Conservation (phyloP, 1,139 yeast genomes). For the Kodamaea sp. region DNA sequence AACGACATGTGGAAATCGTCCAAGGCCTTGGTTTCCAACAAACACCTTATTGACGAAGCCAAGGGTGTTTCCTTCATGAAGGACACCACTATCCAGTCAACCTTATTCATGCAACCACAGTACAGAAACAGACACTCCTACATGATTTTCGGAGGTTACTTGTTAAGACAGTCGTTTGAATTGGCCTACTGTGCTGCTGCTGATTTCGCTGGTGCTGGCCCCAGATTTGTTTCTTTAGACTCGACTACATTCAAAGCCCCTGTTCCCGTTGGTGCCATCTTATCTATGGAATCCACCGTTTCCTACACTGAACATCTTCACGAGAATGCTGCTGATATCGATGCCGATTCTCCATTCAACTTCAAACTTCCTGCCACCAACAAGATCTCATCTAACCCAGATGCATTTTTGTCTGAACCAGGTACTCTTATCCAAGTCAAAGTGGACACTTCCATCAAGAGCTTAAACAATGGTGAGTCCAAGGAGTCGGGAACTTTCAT, state of each 20-base stretch:
- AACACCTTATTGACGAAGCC: constrained; percentile 18
- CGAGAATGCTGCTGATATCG: constrained; percentile 32
- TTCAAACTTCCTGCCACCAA: constrained; percentile 61
- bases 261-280: constrained; percentile 90
- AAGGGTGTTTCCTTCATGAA: constrained; percentile 62
- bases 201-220: constrained; percentile 78
- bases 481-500: constrained; percentile 85
- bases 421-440: constrained; percentile 88
- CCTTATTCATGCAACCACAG: constrained; percentile 93
- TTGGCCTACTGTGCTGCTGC: constrained; percentile 92
- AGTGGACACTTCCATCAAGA: constrained; percentile 78
- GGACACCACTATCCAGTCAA: constrained; percentile 68
- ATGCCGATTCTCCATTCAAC: constrained; percentile 43
- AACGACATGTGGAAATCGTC: constrained; percentile 77
- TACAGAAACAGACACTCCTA: constrained; percentile 91
- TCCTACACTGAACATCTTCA: constrained; percentile 80
- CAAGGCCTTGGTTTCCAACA: constrained; percentile 35
- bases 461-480: constrained; percentile 45
- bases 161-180: constrained; percentile 88
- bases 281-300: constrained; percentile 77
- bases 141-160: constrained; percentile 93
- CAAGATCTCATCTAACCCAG: constrained; percentile 50
- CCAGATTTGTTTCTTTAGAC: constrained; percentile 86
- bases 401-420: constrained; percentile 68
- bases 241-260: constrained; percentile 91